Conservation (phyloP, 441 rosid genomes). For the Sinapis alba region DNA sequence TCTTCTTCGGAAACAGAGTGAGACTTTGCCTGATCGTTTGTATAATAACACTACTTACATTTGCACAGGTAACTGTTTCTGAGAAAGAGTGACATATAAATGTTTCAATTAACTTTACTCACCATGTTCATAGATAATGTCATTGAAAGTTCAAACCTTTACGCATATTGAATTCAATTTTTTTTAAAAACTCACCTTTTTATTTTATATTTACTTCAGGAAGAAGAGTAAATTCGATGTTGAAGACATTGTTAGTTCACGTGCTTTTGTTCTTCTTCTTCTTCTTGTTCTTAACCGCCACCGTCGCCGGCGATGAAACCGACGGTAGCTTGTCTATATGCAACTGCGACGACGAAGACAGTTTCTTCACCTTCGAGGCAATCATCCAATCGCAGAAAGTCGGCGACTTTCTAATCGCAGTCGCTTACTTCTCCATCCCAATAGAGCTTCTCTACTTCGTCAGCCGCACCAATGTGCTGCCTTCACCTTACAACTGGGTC, state of each 20-base stretch:
- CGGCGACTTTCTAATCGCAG: conserved; percentile 86
- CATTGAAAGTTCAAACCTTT: too few species aligned
- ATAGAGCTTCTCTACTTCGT: conserved; percentile 90
- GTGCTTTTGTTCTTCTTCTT: conserved; percentile 11
- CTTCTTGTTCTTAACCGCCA: conserved; percentile 1
- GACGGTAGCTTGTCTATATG: conserved; percentile 54
- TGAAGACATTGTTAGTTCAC: conserved; percentile 47
- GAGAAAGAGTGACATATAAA: too few species aligned
- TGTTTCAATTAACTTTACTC: conserved; percentile 13
- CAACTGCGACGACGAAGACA: conserved; percentile 86
- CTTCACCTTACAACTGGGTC: conserved; percentile 91
- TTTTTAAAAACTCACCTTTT: too few species aligned
- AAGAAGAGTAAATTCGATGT: conserved; percentile 49
- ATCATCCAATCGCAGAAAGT: conserved; percentile 74
- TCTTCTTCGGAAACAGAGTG: not conserved
- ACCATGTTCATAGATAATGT: not conserved
- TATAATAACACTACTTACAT: not conserved
- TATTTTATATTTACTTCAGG: not conserved
- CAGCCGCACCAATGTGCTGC: conserved; percentile 77
- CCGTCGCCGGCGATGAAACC: conserved; percentile 11
- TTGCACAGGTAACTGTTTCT: too few species aligned
- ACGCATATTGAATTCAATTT: too few species aligned
- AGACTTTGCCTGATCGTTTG: conserved; percentile 10
- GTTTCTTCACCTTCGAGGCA: conserved; percentile 62
- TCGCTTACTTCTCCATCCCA: conserved; percentile 94